These are phyloP conservation scores for Hyphopichia burtonii DNA, from an alignment of 1,139 yeast genomes.

Conservation along the genomic window DNA sequence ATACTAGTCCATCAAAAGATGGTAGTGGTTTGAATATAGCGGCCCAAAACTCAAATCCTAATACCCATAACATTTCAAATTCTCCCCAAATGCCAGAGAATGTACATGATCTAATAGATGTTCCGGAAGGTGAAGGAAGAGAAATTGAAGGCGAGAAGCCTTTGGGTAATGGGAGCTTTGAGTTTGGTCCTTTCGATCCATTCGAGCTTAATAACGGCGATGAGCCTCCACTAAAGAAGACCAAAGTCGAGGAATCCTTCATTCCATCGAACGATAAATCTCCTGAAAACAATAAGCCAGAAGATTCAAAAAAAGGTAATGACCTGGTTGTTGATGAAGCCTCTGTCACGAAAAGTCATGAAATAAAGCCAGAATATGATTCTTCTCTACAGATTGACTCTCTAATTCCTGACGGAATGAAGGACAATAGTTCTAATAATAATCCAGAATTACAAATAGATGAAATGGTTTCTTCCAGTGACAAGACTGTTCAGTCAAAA, in stretches of 20 bases:
- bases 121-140: background rate
- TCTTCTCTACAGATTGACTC: background rate
- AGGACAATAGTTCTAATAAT: no score
- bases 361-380: background rate
- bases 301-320: background rate
- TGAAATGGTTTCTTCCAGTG: no score
- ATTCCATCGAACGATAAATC: background rate
- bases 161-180: background rate
- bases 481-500: no score
- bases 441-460: no score
- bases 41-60: background rate
- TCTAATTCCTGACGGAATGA: no score
- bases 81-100: background rate
- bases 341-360: background rate
- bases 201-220: background rate
- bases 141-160: background rate
- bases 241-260: constrained; percentile 4
- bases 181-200: background rate
- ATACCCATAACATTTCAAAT: background rate
- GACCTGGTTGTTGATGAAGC: no score
- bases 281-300: background rate
- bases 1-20: background rate
- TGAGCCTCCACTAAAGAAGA: constrained; percentile 6
- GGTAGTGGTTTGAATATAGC: background rate
- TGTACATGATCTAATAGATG: background rate